Base-by-base conservation (phyloP, 2,329 filamentous ascomycete species). In the Botrytis tulipae region DNA sequence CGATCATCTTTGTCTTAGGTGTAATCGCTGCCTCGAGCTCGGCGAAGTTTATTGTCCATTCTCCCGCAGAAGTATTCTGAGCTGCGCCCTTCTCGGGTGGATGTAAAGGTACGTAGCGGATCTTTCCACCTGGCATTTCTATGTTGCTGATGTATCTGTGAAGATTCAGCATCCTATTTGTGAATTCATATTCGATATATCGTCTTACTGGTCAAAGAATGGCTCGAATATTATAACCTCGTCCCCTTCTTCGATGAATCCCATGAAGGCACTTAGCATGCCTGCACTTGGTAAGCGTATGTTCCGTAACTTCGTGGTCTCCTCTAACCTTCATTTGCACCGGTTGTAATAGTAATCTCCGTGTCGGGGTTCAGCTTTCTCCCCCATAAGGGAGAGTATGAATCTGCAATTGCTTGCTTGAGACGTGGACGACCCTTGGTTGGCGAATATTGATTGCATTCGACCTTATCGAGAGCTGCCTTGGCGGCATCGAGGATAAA, bases 161-260 rank as follows among this genome's bases (percentile, higher is more conserved):
- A 51, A 54, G 29, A 40, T 14, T 78, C 51, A 78, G 76, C 37
- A 48, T 42, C 22, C 37, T 12, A 25, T 61, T 8, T 40, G 57
- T 4, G 29, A 66, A 40, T 35, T 32, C 37, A 35, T 51, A 46
- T 35, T 29, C 32, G n/a, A 32, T 22, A 57, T 67, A 51, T 69
- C 32, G 71, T 80, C 86, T 81, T 82, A 93, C 90, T 99, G 96
- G 83, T 99, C 96, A 82, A 98, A 99, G 84, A 98, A 99, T 18
- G 96, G 96, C 85, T 99, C 96, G 82, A 99, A 98, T 73, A 99
- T 89, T 77, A 99, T 98, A 77, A 98, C 96, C 83, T 99, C 96
- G 81, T 99, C 96, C 20, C 94, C 96, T 1, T 89, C 88, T 83
- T 99, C 96, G 74, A 99, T 90, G 79, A 99, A 99, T 4, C 89